phyloP scores from a whole-genome alignment of 495 filamentous ascomycete genomes.

The Rhizodiscina lignyota region DNA sequence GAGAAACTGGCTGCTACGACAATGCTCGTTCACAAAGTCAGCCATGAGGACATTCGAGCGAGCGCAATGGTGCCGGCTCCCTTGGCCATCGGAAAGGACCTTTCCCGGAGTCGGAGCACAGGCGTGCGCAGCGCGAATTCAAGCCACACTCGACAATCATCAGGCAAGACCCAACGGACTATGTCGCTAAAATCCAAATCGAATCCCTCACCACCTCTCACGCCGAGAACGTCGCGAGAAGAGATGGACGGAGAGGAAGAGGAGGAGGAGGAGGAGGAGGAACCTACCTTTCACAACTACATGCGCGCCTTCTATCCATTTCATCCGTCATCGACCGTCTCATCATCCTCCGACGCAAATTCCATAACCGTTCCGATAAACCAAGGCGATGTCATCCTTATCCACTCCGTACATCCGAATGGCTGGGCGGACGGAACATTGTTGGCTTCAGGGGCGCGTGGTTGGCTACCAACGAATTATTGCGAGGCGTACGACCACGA shows the following conservation, averaged over 20 bases:
- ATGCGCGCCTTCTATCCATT: constrained; percentile 93
- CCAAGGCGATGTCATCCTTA: constrained; percentile 78
- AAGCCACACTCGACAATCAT: no score
- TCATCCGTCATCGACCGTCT: constrained; percentile 58
- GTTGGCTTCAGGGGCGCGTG: constrained; percentile 68
- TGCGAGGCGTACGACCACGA: constrained; percentile 86
- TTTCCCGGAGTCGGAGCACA: no score
- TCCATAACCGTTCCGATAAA: constrained; percentile 67
- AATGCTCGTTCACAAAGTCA: no score
- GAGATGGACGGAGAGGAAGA: constrained; percentile 1
- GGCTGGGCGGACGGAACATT: constrained; percentile 99
- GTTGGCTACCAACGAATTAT: constrained; percentile 97
- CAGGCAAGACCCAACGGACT: background rate
- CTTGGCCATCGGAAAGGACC: no score
- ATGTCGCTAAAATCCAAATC: constrained; percentile 2
- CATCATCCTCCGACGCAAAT: constrained; percentile 40
- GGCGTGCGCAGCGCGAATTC: no score
- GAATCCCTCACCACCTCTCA: constrained; percentile 16
- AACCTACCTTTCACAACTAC: constrained; percentile 79
- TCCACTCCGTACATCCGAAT: constrained; percentile 96
- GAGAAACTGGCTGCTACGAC: no score
- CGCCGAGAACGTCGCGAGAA: constrained; percentile 14
- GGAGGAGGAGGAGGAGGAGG: constrained; percentile 1
- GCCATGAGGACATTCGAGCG: no score
- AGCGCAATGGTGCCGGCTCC: no score